These are phyloP conservation scores for Sambucus nigra DNA, from an alignment of 129 eudicot species.

Conservation along the genomic window DNA sequence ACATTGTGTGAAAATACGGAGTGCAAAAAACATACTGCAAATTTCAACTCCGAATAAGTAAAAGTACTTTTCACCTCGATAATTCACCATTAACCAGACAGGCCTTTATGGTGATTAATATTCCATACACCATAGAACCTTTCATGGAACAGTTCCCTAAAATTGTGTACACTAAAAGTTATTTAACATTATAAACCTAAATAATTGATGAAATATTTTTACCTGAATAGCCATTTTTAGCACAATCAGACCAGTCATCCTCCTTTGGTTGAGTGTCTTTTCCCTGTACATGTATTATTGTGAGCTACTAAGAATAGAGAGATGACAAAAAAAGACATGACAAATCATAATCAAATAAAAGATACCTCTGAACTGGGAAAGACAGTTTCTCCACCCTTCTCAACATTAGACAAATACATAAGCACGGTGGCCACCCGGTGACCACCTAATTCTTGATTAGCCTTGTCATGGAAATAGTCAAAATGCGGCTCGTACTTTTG, in stretches of 20 bases:
- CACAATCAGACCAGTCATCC: slow-evolving; percentile 59
- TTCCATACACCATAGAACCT: neutral
- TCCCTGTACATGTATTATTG: slow-evolving; percentile 6
- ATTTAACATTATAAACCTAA: neutral
- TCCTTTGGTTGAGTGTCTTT: slow-evolving; percentile 28
- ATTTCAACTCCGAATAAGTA: too few species aligned
- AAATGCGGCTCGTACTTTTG: slow-evolving; percentile 85
- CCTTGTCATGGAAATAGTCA: slow-evolving; percentile 65
- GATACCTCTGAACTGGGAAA: slow-evolving; percentile 60
- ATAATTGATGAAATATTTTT: neutral
- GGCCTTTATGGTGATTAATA: neutral
- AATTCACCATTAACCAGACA: too few species aligned
- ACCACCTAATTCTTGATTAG: slow-evolving; percentile 63
- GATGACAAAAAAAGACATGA: neutral
- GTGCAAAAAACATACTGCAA: too few species aligned
- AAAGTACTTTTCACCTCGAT: too few species aligned
- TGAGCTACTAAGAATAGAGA: neutral
- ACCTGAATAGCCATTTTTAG: slow-evolving; percentile 72
- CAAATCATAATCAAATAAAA: slow-evolving; percentile 8
- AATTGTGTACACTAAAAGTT: neutral
- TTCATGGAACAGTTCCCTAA: neutral
- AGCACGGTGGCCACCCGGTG: slow-evolving; percentile 82
- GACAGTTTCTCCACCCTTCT: slow-evolving; percentile 72
- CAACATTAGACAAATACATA: slow-evolving; percentile 77
- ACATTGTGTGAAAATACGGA: too few species aligned